Conservation (phyloP, 371 early-diverging fungal species). For the Apophysomyces variabilis region DNA sequence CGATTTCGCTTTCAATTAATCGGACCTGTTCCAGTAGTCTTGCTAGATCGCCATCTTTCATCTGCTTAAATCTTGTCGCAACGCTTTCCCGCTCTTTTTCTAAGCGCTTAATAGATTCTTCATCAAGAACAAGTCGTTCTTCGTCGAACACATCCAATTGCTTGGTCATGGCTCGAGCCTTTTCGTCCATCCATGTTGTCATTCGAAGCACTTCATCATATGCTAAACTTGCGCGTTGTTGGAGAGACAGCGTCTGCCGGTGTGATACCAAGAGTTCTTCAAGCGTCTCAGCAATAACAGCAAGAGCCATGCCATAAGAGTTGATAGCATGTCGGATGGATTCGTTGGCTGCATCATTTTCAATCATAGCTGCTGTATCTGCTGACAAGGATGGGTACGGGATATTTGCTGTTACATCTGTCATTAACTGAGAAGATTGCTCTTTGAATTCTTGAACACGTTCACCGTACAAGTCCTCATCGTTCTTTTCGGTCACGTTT, state of each 20-base stretch:
- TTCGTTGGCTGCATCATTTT: constrained; percentile 43
- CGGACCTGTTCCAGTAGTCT: constrained; percentile 30
- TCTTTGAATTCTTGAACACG: constrained; percentile 39
- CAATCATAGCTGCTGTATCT: constrained; percentile 40
- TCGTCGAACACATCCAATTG: constrained; percentile 9
- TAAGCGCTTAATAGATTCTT: constrained; percentile 31
- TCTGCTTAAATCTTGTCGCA: constrained; percentile 25
- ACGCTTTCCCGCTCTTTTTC: constrained; percentile 40
- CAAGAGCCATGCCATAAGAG: constrained; percentile 43
- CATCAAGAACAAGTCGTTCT: constrained; percentile 16
- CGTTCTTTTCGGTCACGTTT: constrained; percentile 14
- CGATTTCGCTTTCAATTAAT: constrained; percentile 42
- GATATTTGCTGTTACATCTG: constrained; percentile 34
- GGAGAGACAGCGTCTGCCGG: constrained; percentile 40
- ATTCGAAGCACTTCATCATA: constrained; percentile 41
- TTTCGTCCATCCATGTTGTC: constrained; percentile 49
- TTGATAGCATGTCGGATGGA: constrained; percentile 39
- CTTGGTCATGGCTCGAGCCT: constrained; percentile 28
- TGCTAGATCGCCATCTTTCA: constrained; percentile 36
- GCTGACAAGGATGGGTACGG: constrained; percentile 45
- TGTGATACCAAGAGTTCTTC: constrained; percentile 46
- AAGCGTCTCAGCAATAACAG: constrained; percentile 45
- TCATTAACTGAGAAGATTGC: constrained; percentile 42
- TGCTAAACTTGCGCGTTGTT: constrained; percentile 40
- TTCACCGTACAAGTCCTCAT: constrained; percentile 32